These are phyloP conservation scores for Rhizoctonia solani DNA, from an alignment of 1,284 basidiomycete species.

Conservation along the genomic window DNA sequence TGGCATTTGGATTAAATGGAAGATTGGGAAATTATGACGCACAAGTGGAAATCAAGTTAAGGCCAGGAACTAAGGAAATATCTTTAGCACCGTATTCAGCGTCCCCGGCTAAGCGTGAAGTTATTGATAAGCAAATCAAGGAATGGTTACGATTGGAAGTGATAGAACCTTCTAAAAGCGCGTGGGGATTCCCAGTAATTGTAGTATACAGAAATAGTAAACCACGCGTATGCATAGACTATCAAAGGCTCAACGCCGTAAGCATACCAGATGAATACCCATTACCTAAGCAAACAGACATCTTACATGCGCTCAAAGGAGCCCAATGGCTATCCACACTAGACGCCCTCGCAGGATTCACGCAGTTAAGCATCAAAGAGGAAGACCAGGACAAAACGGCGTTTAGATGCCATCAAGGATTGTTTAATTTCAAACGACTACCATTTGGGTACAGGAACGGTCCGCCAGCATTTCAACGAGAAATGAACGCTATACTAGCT, in stretches of 20 bases:
- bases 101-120: constrained; percentile 45
- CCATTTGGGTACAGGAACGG: constrained; percentile 52
- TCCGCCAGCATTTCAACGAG: constrained; percentile 49
- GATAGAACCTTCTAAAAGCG: constrained; percentile 46
- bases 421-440: constrained; percentile 51
- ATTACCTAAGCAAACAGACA: constrained; percentile 49
- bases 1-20: constrained; percentile 44
- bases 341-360: constrained; percentile 51
- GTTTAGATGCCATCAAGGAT: constrained; percentile 49
- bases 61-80: constrained; percentile 39
- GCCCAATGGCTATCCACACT: constrained; percentile 46
- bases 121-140: constrained; percentile 46
- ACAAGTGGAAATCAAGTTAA: constrained; percentile 39
- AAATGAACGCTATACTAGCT: constrained; percentile 49
- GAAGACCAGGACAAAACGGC: constrained; percentile 46
- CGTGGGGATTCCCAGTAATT: constrained; percentile 47
- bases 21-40: constrained; percentile 40
- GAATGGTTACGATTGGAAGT: constrained; percentile 44
- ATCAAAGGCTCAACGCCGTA: constrained; percentile 45
- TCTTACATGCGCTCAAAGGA: constrained; percentile 47
- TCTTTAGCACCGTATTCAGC: constrained; percentile 42
- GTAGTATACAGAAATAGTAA: constrained; percentile 46
- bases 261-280: constrained; percentile 51
- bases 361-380: constrained; percentile 46
- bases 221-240: constrained; percentile 46